These are phyloP conservation scores for Epichloe baconii DNA, from an alignment of 2,329 filamentous ascomycete species.

Conservation along the genomic window DNA sequence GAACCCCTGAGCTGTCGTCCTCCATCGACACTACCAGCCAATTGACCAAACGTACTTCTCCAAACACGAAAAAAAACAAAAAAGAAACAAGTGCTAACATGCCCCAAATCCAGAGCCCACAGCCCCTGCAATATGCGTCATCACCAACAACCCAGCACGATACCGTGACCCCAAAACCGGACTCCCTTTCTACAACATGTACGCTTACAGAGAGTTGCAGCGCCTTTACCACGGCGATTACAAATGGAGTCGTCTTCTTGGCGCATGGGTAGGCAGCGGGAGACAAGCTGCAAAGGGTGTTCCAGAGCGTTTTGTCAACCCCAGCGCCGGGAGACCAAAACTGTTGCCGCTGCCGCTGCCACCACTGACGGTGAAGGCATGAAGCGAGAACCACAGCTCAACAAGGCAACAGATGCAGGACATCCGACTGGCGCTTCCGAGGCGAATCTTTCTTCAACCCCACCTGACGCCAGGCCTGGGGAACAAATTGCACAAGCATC, in stretches of 20 bases:
- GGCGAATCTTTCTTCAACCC: not conserved
- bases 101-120: conserved; percentile 29
- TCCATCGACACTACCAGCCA: not conserved
- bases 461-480: not conserved
- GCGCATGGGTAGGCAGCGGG: conserved; percentile 66
- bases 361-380: conserved; percentile 4
- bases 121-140: conserved; percentile 53
- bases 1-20: too few species aligned
- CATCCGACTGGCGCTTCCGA: not conserved
- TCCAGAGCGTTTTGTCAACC: conserved; percentile 57
- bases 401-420: not conserved
- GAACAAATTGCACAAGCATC: too few species aligned
- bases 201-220: conserved; percentile 73
- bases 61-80: not conserved
- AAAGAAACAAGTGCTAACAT: not conserved
- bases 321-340: conserved; percentile 10
- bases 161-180: conserved; percentile 80
- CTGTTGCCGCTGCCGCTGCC: not conserved
- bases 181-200: conserved; percentile 64
- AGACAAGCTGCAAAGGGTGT: conserved; percentile 59
- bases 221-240: conserved; percentile 61
- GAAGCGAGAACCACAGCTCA: not conserved
- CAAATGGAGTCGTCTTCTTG: conserved; percentile 69
- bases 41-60: not conserved
- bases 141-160: conserved; percentile 68